Evolutionary conservation across 805 yeast species (phyloP), one percentile per base, ranked within the genome.

Genomic region (Kluyveromyces wickerhamii): DNA sequence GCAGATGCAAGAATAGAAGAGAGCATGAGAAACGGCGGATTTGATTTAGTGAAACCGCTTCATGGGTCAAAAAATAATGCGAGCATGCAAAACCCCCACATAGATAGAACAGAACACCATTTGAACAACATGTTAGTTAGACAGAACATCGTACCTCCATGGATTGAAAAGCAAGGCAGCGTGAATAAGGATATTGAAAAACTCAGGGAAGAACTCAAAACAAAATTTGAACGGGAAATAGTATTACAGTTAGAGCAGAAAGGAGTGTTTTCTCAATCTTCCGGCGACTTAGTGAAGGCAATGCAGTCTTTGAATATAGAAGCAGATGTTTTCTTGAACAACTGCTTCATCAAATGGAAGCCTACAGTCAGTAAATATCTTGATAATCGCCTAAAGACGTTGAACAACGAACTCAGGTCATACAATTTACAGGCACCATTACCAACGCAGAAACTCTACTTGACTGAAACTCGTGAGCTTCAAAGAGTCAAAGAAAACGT

Each of bases 131-230:
- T 87, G 29, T 59, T 87, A 37, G 72, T 69, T 35, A 70, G 73
- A 27, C 95, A 87, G 54, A 87, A 84, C 32, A 77, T 84, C 1
- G 62, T 77, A 8, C 95, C 95, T 0, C 94, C 94, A 0, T 87
- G 96, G 96, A 79, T 87, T 23, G 94, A 85, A 47, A 77, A 73
- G 36, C 92, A 83, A 54, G 65, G 72, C 13, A 66, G 72, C 2
- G 72, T 79, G 4, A 67, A 70, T 27, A 40, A 47, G 2, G 72
- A 71, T 23, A 65, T 81, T 7, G 51, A 47, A 2, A 48, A 48
- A 0, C 74, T 83, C 35, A 57, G 87, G 34, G 41, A 44, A 0
- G 64, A 64, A 22, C 36, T 78, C 20, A 68, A 63, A 26, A 35
- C 47, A 2, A 58, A 59, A 19, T 73, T 43, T 28, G 42, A 39